Evolutionary conservation across 2,329 filamentous ascomycete species (phyloP).

Genomic region (Spiromastix sp.): DNA sequence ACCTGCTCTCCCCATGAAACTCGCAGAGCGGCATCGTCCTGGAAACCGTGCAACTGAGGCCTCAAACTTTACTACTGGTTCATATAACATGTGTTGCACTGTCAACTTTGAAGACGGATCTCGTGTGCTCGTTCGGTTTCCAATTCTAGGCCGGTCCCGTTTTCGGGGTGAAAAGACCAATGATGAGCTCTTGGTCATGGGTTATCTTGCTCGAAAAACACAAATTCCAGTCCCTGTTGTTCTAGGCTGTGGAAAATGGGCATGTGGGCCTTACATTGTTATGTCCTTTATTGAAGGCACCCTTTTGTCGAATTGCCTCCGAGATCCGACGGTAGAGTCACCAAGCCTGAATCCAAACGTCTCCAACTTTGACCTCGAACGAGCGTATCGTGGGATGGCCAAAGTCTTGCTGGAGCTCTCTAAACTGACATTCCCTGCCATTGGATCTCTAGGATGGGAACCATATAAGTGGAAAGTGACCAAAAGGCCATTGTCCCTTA

Average conservation of each 20-base stretch:
- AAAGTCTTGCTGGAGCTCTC: slow-evolving; percentile 9
- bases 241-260: slow-evolving; percentile 3
- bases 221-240: slow-evolving; percentile 5
- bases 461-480: slow-evolving; percentile 2
- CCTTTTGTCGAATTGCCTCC: slow-evolving; percentile 9
- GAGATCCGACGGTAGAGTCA: slow-evolving; percentile 7
- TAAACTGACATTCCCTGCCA: slow-evolving; percentile 9
- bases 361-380: slow-evolving; percentile 7
- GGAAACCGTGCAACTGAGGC: slow-evolving; percentile 4
- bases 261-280: slow-evolving; percentile 6
- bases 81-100: slow-evolving; percentile 15
- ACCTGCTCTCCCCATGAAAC: slow-evolving; percentile 8
- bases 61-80: slow-evolving; percentile 8
- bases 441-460: slow-evolving; percentile 7
- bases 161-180: slow-evolving; percentile 6
- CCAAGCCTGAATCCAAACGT: slow-evolving; percentile 9
- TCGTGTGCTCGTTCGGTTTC: slow-evolving; percentile 14
- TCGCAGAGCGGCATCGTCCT: slow-evolving; percentile 5
- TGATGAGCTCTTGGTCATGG: slow-evolving; percentile 4
- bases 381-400: slow-evolving; percentile 10
- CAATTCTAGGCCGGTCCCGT: slow-evolving; percentile 6
- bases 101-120: slow-evolving; percentile 14
- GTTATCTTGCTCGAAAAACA: slow-evolving; percentile 4
- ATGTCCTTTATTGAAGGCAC: slow-evolving; percentile 10
- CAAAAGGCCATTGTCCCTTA: slow-evolving; percentile 10